These are phyloP conservation scores for Lachnellula subtilissima DNA, from an alignment of 2,329 filamentous ascomycete genomes.

Conservation along the genomic window DNA sequence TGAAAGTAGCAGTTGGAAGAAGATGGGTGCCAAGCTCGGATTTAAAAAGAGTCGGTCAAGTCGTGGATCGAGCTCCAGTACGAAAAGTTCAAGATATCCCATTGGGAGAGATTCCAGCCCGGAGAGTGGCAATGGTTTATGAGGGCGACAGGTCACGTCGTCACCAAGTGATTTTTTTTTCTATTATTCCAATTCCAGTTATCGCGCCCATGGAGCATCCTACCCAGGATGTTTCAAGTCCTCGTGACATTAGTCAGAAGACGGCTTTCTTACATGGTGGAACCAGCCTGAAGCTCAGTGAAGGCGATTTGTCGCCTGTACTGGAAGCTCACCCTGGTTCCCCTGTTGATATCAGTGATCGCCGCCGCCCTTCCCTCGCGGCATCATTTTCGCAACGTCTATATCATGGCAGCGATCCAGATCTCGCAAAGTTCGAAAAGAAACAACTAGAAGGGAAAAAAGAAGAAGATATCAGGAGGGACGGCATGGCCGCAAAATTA, in stretches of 20 bases:
- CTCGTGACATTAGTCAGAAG: slow-evolving; percentile 15
- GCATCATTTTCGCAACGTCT: slow-evolving; percentile 22
- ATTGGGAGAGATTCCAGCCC: slow-evolving; percentile 33
- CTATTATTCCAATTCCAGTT: slow-evolving; percentile 26
- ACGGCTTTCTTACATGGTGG: slow-evolving; percentile 22
- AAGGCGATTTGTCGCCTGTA: slow-evolving; percentile 25
- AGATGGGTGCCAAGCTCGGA: slow-evolving; percentile 57
- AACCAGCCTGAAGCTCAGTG: slow-evolving; percentile 29
- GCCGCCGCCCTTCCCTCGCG: slow-evolving; percentile 22
- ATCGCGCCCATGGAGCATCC: slow-evolving; percentile 26
- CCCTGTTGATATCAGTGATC: slow-evolving; percentile 27
- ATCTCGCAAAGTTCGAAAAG: slow-evolving; percentile 21
- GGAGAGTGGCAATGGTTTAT: slow-evolving; percentile 42
- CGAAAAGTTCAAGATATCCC: slow-evolving; percentile 33
- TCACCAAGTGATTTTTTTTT: slow-evolving; percentile 35
- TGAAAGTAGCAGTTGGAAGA: slow-evolving; percentile 54
- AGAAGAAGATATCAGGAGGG: slow-evolving; percentile 27
- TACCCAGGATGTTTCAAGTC: slow-evolving; percentile 18
- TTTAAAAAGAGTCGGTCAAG: slow-evolving; percentile 48
- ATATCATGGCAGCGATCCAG: slow-evolving; percentile 22
- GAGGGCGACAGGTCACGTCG: slow-evolving; percentile 55
- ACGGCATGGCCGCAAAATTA: slow-evolving; percentile 31
- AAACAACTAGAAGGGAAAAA: slow-evolving; percentile 18
- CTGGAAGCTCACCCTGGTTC: slow-evolving; percentile 32
- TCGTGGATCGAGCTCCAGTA: slow-evolving; percentile 40